A percentile compares a stretch with the other conserved stretches of the same genome.
These are phyloP conservation scores for Amanita rubescens DNA, from an alignment of 768 basidiomycete genomes.

Conservation along the genomic window DNA sequence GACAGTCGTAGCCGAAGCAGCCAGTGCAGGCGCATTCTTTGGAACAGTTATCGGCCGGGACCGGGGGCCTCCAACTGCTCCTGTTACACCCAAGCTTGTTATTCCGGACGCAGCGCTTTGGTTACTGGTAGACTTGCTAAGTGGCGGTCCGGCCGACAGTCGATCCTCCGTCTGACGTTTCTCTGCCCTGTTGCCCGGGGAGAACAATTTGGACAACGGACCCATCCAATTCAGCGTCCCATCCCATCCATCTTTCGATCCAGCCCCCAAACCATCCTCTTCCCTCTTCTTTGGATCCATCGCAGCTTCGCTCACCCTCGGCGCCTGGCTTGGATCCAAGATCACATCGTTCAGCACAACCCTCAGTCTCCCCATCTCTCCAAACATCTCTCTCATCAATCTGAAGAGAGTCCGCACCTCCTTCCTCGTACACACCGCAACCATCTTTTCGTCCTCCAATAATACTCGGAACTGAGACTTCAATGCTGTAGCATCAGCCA, in stretches of 20 bases:
- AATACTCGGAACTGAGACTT: constrained; percentile 66
- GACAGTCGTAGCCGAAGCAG: constrained; percentile 86
- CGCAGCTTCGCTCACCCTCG: constrained; percentile 62
- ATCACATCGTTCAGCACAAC: constrained; percentile 83
- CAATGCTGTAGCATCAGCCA: constrained; percentile 63
- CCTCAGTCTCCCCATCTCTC: constrained; percentile 76
- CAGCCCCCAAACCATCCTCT: constrained; percentile 17
- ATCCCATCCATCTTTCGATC: constrained; percentile 21
- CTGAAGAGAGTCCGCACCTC: constrained; percentile 82
- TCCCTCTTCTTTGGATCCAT: constrained; percentile 55
- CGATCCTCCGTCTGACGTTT: constrained; percentile 12
- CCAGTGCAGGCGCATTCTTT: constrained; percentile 78
- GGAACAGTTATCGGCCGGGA: constrained; percentile 45
- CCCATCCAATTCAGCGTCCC: constrained; percentile 59
- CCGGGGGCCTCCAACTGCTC: constrained; percentile 22
- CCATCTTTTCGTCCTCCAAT: constrained; percentile 67
- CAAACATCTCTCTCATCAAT: constrained; percentile 77
- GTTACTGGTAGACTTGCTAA: neutral
- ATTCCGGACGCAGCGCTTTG: constrained; percentile 6
- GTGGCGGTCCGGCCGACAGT: constrained; percentile 6
- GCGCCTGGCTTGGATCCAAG: constrained; percentile 76
- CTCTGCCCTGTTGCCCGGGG: constrained; percentile 21
- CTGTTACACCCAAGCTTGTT: constrained; percentile 11
- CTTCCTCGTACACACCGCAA: constrained; percentile 58
- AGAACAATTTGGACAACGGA: constrained; percentile 77